Evolutionary conservation across 176 grass and related monocot species (phyloP), one percentile per base, ranked within the genome.

Genomic region (Rhynchospora breviuscula): DNA sequence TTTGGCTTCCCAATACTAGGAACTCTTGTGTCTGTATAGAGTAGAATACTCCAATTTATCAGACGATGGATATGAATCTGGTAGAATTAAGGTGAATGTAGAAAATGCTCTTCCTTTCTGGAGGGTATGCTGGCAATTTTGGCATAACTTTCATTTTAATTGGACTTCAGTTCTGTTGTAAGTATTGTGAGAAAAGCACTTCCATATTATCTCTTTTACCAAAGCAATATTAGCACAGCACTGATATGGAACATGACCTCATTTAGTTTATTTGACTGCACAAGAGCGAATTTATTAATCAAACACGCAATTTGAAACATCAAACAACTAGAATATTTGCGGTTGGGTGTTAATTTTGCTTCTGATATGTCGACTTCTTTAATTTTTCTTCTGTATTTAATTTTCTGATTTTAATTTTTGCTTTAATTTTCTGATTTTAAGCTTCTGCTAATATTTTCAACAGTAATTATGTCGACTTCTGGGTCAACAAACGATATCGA

Each of bases 21-120:
- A 98, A 93, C 85, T 98, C 96, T 81, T 98, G 93, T 49, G 59
- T 95, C 96, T 98, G 93, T 73, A 77, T 46, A 86, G 46, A n/a
- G 8, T 15, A 86, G 46, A n/a, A 6, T n/a, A 85, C 21, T 6
- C 53, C 88, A 13, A 61, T 62, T 64, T 57, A 91, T 19, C 29
- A 90, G 46, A 47, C 82, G 73, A 83, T 63, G 65, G 14, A 72
- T 26, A 48, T 19, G 70, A 52, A 87, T 26, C 68, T 89, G 59
- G 73, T 46, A 69, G 35, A 48, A 76, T 81, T 57, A 87, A 86
- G 17, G 11, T 68, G 47, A 48, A 72, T 19, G 66, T 29, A 72
- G 44, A 48, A 47, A 72, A 72, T 46, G 1, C 6, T 46, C 44
- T 48, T 18, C 44, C 68, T 18, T 72, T 49, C 68, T 21, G 44